Evolutionary conservation across 768 basidiomycete genomes (phyloP).

Genomic region (Boletus tomentosulus): DNA sequence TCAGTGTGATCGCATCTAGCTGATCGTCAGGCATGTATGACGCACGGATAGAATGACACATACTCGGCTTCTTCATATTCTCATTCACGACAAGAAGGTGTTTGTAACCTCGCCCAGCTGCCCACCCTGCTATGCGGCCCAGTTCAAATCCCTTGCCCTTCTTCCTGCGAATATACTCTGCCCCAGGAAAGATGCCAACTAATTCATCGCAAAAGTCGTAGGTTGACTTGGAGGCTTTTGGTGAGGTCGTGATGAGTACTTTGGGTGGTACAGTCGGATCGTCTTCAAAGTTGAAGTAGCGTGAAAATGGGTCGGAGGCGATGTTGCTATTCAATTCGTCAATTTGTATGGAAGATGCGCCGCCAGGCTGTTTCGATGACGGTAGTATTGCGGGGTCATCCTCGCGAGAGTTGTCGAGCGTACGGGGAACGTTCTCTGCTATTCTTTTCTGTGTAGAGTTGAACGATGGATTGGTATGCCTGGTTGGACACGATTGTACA

Average conservation of each 20-base stretch:
- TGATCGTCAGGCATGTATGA: slow-evolving; percentile 5
- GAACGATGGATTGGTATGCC: not conserved
- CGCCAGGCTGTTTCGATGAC: slow-evolving; percentile 27
- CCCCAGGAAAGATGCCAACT: slow-evolving; percentile 85
- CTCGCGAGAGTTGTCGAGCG: slow-evolving; percentile 91
- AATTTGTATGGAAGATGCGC: slow-evolving; percentile 36
- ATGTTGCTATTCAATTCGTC: slow-evolving; percentile 67
- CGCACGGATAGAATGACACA: slow-evolving; percentile 30
- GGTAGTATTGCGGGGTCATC: slow-evolving; percentile 53
- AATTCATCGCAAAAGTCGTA: slow-evolving; percentile 94
- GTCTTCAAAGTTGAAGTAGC: slow-evolving; percentile 65
- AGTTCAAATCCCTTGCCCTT: slow-evolving; percentile 90
- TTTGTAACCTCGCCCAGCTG: slow-evolving; percentile 80
- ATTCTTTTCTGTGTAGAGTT: slow-evolving; percentile 63
- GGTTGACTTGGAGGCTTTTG: slow-evolving; percentile 81
- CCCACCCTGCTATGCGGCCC: slow-evolving; percentile 91
- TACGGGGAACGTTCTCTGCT: slow-evolving; percentile 81
- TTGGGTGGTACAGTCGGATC: slow-evolving; percentile 77
- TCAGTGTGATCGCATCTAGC: slow-evolving; percentile 87
- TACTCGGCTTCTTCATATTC: slow-evolving; percentile 90
- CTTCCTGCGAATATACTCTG: slow-evolving; percentile 81
- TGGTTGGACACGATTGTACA: slow-evolving; percentile 15
- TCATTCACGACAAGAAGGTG: slow-evolving; percentile 94
- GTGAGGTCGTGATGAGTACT: slow-evolving; percentile 86
- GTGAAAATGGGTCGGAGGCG: slow-evolving; percentile 70